Base-by-base conservation (phyloP, 257 asterid species). In the Schizonepeta tenuifolia region DNA sequence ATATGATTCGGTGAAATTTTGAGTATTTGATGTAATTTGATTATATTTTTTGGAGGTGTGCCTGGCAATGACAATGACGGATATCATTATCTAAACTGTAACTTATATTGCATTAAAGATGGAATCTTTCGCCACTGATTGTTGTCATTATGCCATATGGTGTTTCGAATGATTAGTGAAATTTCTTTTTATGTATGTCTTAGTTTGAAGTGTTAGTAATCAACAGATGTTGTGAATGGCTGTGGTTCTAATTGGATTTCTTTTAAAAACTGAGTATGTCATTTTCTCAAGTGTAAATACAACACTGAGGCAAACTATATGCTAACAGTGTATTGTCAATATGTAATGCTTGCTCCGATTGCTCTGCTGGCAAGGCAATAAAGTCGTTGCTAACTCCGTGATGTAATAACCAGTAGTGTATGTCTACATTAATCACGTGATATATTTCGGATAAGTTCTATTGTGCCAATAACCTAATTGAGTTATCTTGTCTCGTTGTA, bases 11-110 rank as follows among this genome's bases (percentile, higher is more conserved):
- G 12, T 61, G 50, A 22, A 9, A 0, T 18, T 14, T 55, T 65
- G 4, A 47, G 50, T 36, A 36, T 62, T 28, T 11, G 20, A 24
- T 69, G 75, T 43, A 36, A 46, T 9, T 38, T 50, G n/a, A 54
- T 18, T 70, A 50, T 65, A 54, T n/a, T 71, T 24, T 40, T 50
- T 10, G 43, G 50, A 62, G 46, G 33, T 55, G 33, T 58, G 57
- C 24, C 26, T 62, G 75, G 62, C 51, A 63, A 12, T 69, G 74
- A 56, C 49, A 69, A 47, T 40, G 74, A 68, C 59, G 36, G 62
- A 28, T 50, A 17, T 8, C 38, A 36, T 24, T 8, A 21, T 61
- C 40, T 57, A 38, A 56, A 47, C 40, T 21, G 65, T 56, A 7
- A 15, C 40, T 59, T 55, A 24, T 11, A 21, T 47, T 49, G 14